Conservation (phyloP, 2,329 filamentous ascomycete genomes). For the Penicillium sp. region DNA sequence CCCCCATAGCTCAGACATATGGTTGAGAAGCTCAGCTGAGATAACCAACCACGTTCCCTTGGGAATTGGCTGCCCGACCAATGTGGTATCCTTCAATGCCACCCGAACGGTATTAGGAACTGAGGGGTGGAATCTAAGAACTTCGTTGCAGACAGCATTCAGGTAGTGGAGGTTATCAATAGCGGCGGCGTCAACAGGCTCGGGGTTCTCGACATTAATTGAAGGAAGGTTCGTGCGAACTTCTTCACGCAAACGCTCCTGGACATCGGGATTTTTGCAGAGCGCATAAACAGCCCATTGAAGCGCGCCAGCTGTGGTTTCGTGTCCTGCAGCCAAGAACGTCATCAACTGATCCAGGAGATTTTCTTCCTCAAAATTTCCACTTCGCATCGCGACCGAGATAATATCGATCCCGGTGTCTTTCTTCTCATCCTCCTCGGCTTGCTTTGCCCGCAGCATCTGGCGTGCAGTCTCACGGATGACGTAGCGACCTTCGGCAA, state of each 20-base stretch:
- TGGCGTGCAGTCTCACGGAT: slow-evolving; percentile 68
- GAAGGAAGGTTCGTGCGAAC: slow-evolving; percentile 62
- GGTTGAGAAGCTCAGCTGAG: slow-evolving; percentile 67
- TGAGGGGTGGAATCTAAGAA: slow-evolving; percentile 70
- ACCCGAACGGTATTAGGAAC: slow-evolving; percentile 70
- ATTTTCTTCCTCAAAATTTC: slow-evolving; percentile 73
- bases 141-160: slow-evolving; percentile 75
- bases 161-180: slow-evolving; percentile 76
- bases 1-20: slow-evolving; percentile 70
- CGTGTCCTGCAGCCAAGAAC: slow-evolving; percentile 79
- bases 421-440: slow-evolving; percentile 30
- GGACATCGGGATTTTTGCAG: slow-evolving; percentile 64
- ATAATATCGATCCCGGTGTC: slow-evolving; percentile 68
- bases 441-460: slow-evolving; percentile 70
- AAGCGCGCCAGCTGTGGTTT: slow-evolving; percentile 73
- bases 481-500: slow-evolving; percentile 55
- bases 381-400: slow-evolving; percentile 74
- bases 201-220: slow-evolving; percentile 58
- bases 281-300: slow-evolving; percentile 75
- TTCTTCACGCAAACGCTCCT: slow-evolving; percentile 67
- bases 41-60: slow-evolving; percentile 70
- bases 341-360: slow-evolving; percentile 91
- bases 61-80: slow-evolving; percentile 65
- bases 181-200: slow-evolving; percentile 58
- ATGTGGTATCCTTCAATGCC: slow-evolving; percentile 63